Evolutionary conservation across 2,329 filamentous ascomycete genomes (phyloP), one percentile per base, ranked within the genome.

Genomic region (Thyridium curvatum): DNA sequence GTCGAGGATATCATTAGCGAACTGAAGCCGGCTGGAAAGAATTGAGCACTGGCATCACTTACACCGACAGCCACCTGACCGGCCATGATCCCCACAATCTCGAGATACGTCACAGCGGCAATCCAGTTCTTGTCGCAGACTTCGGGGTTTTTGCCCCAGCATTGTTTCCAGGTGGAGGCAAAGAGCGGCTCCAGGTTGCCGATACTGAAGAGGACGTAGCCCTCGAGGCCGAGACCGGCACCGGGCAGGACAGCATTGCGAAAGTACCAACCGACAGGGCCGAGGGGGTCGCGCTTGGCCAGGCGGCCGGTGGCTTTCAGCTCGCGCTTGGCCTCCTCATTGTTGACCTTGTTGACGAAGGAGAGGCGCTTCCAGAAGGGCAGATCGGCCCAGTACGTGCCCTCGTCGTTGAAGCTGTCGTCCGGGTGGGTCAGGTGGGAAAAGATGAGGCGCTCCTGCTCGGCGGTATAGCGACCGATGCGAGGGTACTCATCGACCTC

Each of bases 171-270:
- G 6, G 80, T 78, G 28, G 77, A 72, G 44, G 78, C 64, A 56
- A 95, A 91, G 10, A 97, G 73, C 4, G 90, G 86, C 55, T 85
- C 80, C 47, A 97, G 70, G 62, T 95, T 96, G 42, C 91, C 91
- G 51, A 97, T 96, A 46, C 90, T 96, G 72, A 97, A 97, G 15
- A 97, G 77, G 32, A 96, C 90, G 57, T 96, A 97, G 52, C 88
- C 91, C 73, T 97, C 91, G 18, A 97, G 77, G 58, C 89, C 84
- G 37, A 97, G 79, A 58, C 91, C 91, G 48, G 89, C 89, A 64
- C 91, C 91, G 36, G 91, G 91, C 42, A 97, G 79, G 39, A 96
- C 84, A 64, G 90, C 91, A 58, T 94, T 93, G 55, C 81, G 79
- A 58, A 94, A 84, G 62, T 97, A 97, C 73, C 82, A 93, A 17